These are phyloP conservation scores for Pichia cephalocereana DNA, from an alignment of 805 yeast species.

Conservation along the genomic window DNA sequence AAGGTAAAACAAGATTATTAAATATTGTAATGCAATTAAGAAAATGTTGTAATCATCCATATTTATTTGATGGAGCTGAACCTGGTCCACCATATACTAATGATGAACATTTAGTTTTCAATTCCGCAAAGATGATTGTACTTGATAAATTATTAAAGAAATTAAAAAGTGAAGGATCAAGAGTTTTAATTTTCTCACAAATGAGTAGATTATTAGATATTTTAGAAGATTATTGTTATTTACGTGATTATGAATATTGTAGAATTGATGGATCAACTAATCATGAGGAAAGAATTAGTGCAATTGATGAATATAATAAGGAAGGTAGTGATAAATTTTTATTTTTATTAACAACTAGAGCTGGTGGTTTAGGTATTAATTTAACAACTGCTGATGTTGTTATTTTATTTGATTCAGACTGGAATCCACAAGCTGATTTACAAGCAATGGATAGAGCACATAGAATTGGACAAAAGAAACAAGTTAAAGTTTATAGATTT, in stretches of 20 bases:
- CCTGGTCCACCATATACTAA: slow-evolving; percentile 98
- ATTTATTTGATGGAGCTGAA: slow-evolving; percentile 96
- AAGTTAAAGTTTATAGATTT: slow-evolving; percentile 84
- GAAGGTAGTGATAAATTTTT: slow-evolving; percentile 78
- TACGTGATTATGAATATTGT: slow-evolving; percentile 78
- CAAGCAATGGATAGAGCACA: slow-evolving; percentile 99
- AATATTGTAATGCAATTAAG: slow-evolving; percentile 95
- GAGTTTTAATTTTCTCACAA: slow-evolving; percentile 87
- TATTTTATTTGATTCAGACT: slow-evolving; percentile 81
- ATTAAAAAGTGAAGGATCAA: slow-evolving; percentile 66
- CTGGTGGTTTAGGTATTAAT: slow-evolving; percentile 95
- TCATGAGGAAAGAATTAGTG: slow-evolving; percentile 86
- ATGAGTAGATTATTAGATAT: slow-evolving; percentile 89
- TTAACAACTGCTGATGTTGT: slow-evolving; percentile 89
- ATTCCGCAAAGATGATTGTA: slow-evolving; percentile 85
- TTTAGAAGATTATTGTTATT: slow-evolving; percentile 81
- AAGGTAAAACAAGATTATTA: slow-evolving; percentile 80
- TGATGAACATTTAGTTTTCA: slow-evolving; percentile 86
- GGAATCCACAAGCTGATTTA: slow-evolving; percentile 97
- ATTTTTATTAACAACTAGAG: slow-evolving; percentile 84
- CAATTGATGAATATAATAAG: slow-evolving; percentile 84
- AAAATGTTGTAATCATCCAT: slow-evolving; percentile 96
- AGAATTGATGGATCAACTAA: slow-evolving; percentile 91
- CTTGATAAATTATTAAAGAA: slow-evolving; percentile 74
- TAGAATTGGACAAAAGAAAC: slow-evolving; percentile 94